Evolutionary conservation across 2,329 filamentous ascomycete genomes (phyloP), one percentile per base, ranked within the genome.

Genomic region (Claviceps sp.): DNA sequence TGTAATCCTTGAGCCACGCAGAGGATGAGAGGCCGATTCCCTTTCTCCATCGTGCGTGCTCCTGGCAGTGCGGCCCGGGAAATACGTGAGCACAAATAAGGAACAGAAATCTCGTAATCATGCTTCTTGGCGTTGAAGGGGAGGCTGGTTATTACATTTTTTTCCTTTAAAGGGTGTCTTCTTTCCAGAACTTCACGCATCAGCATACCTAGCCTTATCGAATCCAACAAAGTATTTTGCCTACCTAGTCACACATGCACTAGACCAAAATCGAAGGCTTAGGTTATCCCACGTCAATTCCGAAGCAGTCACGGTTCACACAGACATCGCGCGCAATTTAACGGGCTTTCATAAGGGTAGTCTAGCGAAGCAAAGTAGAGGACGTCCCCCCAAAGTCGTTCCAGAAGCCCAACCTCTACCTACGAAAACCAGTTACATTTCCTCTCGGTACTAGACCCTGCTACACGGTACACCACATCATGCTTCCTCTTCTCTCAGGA

Each of bases 21-120:
- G 54, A 62, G 26, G 63, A 65, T 1, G 70, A 72, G 54, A 64
- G 60, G 47, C 65, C 61, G 2, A 63, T 76, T n/a, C 72, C 74
- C 0, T 76, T 77, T 55, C 50, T 74, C 30, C 64, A 69, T 50
- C 64, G 65, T n/a, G 72, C 69, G 8, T 78, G 76, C 57, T 77
- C 75, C 4, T 76, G 71, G 71, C 63, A 58, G 8, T 78, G 76
- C 48, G 61, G 73, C 0, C 74, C 73, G 44, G n/a, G 20, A 40
- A 44, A 14, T 30, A 26, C 20, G n/a, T 43, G 11, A 16, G 22
- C 37, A 11, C 6, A 11, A 34, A 14, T 7, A 30, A 45, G n/a
- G 43, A 45, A 7, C 5, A 30, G 11, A 6, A 41, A 41, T 18
- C 26, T 30, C 9, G 8, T 2, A 4, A 18, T 18, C 3, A 18